Conservation (phyloP, 768 basidiomycete genomes). For the Agrocybe pediades region DNA sequence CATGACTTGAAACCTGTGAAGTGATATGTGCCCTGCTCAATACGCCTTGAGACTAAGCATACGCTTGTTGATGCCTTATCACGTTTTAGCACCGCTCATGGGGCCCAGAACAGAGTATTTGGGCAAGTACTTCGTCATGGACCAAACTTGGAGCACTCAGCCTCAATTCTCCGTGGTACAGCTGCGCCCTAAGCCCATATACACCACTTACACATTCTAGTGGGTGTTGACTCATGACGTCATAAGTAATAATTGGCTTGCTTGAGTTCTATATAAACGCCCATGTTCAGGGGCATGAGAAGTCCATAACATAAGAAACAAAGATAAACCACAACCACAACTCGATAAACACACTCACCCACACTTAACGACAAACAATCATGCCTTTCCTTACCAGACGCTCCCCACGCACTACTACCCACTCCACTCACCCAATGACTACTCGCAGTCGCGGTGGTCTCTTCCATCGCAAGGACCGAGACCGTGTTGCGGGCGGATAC, state of each 20-base stretch:
- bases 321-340: too few relatives aligned
- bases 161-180: too few relatives aligned
- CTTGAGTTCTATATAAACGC: background rate
- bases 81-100: too few relatives aligned
- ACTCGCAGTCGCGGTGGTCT: slow-evolving; percentile 11
- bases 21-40: too few relatives aligned
- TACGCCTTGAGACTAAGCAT: too few relatives aligned
- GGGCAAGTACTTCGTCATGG: background rate
- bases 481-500: slow-evolving; percentile 50
- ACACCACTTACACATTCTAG: background rate
- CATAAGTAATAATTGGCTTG: background rate
- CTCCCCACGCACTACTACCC: background rate
- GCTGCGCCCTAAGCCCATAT: too few relatives aligned
- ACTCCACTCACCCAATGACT: background rate
- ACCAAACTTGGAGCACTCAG: background rate
- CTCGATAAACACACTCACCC: too few relatives aligned
- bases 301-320: too few relatives aligned
- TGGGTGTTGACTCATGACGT: background rate
- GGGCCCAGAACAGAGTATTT: too few relatives aligned
- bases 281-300: too few relatives aligned
- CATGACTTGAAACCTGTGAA: too few relatives aligned
- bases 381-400: background rate
- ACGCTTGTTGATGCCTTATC: too few relatives aligned
- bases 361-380: background rate
- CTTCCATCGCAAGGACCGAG: slow-evolving; percentile 40